Evolutionary conservation across 2,329 filamentous ascomycete genomes (phyloP).

Genomic region (Diaporthe nobilis): DNA sequence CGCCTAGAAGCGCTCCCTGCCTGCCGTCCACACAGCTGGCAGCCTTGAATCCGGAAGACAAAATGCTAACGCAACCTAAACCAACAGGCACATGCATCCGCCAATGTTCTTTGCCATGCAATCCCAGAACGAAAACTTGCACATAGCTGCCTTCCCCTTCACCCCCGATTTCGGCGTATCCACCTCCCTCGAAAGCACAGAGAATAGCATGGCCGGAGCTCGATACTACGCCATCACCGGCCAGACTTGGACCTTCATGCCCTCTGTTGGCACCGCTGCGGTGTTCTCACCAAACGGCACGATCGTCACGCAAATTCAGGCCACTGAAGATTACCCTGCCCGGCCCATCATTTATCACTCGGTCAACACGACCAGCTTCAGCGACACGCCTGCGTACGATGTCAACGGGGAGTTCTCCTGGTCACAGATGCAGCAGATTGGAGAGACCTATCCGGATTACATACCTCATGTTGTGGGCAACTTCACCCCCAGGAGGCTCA

Average conservation of each 20-base stretch:
- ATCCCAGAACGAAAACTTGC: conserved; percentile 4
- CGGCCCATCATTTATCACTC: not conserved
- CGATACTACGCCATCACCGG: conserved; percentile 2
- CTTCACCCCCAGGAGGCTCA: not conserved
- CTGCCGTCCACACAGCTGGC: not conserved
- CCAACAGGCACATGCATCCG: conserved; percentile 4
- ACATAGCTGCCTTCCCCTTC: conserved; percentile 15
- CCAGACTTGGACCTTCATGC: conserved; percentile 12
- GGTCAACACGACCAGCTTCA: conserved; percentile 13
- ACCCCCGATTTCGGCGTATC: not conserved
- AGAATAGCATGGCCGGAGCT: not conserved
- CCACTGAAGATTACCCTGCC: not conserved
- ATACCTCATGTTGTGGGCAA: not conserved
- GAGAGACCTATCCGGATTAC: conserved; percentile 2
- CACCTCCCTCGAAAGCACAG: conserved; percentile 4
- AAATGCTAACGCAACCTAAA: not conserved
- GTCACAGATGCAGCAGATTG: not conserved
- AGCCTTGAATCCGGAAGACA: not conserved
- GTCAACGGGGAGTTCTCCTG: conserved; percentile 11
- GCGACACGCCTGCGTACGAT: not conserved
- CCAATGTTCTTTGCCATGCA: conserved; percentile 8
- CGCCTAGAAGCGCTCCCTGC: not conserved
- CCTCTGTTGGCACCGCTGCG: conserved; percentile 8
- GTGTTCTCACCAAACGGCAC: conserved; percentile 3
- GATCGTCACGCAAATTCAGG: not conserved